These are phyloP conservation scores for Aureobasidium vineae DNA, from an alignment of 2,329 filamentous ascomycete species.

Conservation along the genomic window DNA sequence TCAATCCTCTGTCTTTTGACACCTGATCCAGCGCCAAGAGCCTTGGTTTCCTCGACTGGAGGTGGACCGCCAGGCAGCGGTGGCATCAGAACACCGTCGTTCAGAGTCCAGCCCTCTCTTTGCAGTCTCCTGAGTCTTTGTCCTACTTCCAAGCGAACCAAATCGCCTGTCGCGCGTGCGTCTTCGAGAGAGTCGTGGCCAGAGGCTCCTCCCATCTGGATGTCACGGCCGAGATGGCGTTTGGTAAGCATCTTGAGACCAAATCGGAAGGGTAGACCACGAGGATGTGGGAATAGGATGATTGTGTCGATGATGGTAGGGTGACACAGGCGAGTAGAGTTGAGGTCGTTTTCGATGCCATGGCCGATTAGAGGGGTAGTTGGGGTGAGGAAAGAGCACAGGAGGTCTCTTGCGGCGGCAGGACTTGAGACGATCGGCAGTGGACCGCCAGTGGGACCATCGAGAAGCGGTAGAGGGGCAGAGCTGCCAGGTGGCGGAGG, in stretches of 20 bases:
- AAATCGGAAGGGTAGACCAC: conserved; percentile 72
- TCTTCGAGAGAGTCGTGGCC: conserved; percentile 96
- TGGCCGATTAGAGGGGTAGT: conserved; percentile 86
- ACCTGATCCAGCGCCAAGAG: conserved; percentile 15
- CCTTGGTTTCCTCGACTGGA: conserved; percentile 1
- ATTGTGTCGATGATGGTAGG: conserved; percentile 82
- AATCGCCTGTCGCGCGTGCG: conserved; percentile 80
- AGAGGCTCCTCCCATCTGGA: conserved; percentile 65
- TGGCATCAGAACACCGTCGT: conserved; percentile 46
- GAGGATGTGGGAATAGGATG: conserved; percentile 74
- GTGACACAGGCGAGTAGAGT: conserved; percentile 79
- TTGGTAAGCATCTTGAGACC: conserved; percentile 74
- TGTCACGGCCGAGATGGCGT: conserved; percentile 67
- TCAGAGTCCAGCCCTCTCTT: conserved; percentile 64
- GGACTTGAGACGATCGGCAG: conserved; percentile 77
- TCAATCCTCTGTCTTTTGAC: conserved; percentile 27
- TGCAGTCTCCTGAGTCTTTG: conserved; percentile 68
- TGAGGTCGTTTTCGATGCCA: conserved; percentile 93
- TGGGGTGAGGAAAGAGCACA: conserved; percentile 73
- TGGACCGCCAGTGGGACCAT: conserved; percentile 23
- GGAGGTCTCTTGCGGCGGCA: conserved; percentile 67
- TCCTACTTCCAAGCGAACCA: conserved; percentile 70
- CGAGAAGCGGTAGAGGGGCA: conserved; percentile 7
- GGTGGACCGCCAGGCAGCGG: conserved; percentile 21
- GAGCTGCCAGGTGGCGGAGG: conserved; percentile 23